phyloP scores from a whole-genome alignment of 257 asterid genomes.

The Salvia splendens region DNA sequence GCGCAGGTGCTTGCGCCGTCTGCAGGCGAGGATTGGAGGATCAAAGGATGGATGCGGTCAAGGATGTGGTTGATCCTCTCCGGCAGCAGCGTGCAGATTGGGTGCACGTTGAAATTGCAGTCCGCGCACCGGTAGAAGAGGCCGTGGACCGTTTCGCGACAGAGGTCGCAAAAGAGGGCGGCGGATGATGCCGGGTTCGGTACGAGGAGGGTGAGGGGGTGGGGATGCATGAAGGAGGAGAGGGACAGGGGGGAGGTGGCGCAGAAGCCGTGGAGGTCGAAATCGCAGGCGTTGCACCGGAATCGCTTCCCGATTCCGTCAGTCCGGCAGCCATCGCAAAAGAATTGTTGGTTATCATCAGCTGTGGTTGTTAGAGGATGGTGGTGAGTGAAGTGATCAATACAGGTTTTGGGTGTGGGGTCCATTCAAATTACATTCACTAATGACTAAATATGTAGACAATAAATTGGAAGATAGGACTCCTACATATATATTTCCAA shows the following conservation, averaged over 20 bases:
- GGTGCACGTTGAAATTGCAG: slow-evolving; percentile 55
- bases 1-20: slow-evolving; percentile 22
- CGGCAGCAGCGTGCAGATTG: slow-evolving; percentile 51
- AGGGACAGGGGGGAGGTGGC: slow-evolving; percentile 46
- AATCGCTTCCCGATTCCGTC: slow-evolving; percentile 40
- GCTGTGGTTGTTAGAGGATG: slow-evolving; percentile 30
- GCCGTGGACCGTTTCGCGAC: slow-evolving; percentile 49
- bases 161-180: slow-evolving; percentile 39
- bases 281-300: slow-evolving; percentile 47
- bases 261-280: slow-evolving; percentile 51
- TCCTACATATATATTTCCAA: too few species aligned
- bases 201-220: slow-evolving; percentile 40
- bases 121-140: slow-evolving; percentile 48
- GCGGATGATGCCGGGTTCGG: slow-evolving; percentile 19
- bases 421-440: too few species aligned
- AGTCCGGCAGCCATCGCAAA: slow-evolving; percentile 50
- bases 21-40: slow-evolving; percentile 5
- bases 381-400: slow-evolving; percentile 45
- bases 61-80: slow-evolving; percentile 39
- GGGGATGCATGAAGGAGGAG: slow-evolving; percentile 44
- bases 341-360: slow-evolving; percentile 23
- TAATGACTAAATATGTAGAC: too few species aligned
- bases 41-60: slow-evolving; percentile 42
- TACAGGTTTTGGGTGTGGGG: slow-evolving; percentile 31
- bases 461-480: too few species aligned